A percentile compares a stretch with the other conserved stretches of the same genome.
Conservation (phyloP, 2,329 filamentous ascomycete genomes). For the Atkinsonella texensis region DNA sequence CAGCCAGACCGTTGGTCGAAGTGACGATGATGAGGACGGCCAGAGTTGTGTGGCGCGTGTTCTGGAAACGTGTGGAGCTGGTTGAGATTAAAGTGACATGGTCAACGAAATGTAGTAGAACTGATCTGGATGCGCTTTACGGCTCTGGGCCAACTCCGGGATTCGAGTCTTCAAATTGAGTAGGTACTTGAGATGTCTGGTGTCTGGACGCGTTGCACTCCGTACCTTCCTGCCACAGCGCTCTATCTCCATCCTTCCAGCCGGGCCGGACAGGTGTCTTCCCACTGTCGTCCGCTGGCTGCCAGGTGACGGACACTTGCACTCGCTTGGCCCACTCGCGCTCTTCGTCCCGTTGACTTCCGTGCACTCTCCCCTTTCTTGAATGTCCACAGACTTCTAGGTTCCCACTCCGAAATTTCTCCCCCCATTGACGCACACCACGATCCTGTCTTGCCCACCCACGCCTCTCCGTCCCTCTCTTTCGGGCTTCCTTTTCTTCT, state of each 20-base stretch:
- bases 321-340: conserved; percentile 5
- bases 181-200: too few species aligned
- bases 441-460: conserved; percentile 10
- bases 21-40: background rate
- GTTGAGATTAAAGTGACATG: background rate
- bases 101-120: background rate
- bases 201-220: background rate
- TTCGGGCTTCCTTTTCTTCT: conserved; percentile 5
- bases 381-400: conserved; percentile 3
- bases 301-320: conserved; percentile 6
- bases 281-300: background rate
- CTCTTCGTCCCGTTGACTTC: conserved; percentile 8
- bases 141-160: too few species aligned
- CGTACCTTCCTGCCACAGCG: background rate
- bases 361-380: conserved; percentile 10
- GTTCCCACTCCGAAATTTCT: conserved; percentile 12
- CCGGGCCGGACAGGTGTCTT: background rate
- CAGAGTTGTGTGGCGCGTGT: background rate
- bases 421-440: conserved; percentile 7
- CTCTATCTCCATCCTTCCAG: background rate
- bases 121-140: too few species aligned
- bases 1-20: too few species aligned
- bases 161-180: too few species aligned
- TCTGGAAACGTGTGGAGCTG: background rate
- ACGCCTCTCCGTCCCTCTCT: conserved; percentile 8